These are phyloP conservation scores for Backusella luteola DNA, from an alignment of 192 early-diverging fungal genomes.

Conservation along the genomic window DNA sequence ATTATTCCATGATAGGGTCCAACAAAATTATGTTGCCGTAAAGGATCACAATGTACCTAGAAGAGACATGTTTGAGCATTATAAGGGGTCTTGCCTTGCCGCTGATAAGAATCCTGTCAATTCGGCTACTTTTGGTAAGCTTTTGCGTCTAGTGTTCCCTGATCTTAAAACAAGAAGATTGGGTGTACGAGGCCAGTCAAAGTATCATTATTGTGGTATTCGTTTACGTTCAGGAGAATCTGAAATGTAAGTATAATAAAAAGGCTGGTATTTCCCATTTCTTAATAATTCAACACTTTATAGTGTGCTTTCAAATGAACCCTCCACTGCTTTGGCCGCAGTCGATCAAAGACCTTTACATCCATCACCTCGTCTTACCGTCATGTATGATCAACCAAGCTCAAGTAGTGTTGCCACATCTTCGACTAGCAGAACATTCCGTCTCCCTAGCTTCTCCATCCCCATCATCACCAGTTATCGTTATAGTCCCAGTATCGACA, in stretches of 20 bases:
- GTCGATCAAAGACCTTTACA: not conserved
- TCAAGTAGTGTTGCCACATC: not conserved
- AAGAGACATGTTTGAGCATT: conserved; percentile 46
- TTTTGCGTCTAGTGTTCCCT: conserved; percentile 48
- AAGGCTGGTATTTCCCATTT: not conserved
- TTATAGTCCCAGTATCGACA: not conserved
- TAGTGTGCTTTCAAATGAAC: not conserved
- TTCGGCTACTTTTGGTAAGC: conserved; percentile 52
- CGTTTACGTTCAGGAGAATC: not conserved
- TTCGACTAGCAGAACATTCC: not conserved
- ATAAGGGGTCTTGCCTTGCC: conserved; percentile 36
- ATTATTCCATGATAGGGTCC: conserved; percentile 29
- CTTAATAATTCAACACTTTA: too few species aligned
- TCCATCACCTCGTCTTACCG: not conserved
- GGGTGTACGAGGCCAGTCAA: conserved; percentile 44
- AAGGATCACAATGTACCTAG: conserved; percentile 44
- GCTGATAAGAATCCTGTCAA: conserved; percentile 44
- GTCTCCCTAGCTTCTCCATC: not conserved
- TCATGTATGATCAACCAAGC: not conserved
- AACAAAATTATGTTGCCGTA: conserved; percentile 41
- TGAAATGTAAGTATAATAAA: not conserved
- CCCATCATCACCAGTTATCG: not conserved
- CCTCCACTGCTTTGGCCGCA: not conserved
- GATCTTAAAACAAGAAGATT: conserved; percentile 48
- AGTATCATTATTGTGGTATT: conserved; percentile 53